phyloP scores from a whole-genome alignment of 1,284 basidiomycete species.

The Erythrobasidium hasegawianum region DNA sequence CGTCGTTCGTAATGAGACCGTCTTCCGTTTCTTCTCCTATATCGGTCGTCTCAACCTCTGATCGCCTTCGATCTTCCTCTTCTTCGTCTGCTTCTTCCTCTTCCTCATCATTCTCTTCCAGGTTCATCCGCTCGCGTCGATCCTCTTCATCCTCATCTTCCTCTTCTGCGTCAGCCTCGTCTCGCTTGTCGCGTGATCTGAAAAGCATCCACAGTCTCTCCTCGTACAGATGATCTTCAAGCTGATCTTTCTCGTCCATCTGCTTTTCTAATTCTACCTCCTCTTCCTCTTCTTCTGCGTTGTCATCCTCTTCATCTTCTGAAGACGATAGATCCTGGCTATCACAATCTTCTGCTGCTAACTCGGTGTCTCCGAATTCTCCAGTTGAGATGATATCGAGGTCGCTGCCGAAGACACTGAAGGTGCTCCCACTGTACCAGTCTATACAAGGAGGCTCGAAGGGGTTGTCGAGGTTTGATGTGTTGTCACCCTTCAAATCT shows the following conservation, averaged over 20 bases:
- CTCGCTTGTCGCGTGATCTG: too few relatives aligned
- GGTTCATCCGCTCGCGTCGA: neutral
- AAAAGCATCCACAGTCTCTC: slow-evolving; percentile 10
- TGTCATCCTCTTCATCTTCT: neutral
- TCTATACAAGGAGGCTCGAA: neutral
- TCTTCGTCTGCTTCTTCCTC: too few relatives aligned
- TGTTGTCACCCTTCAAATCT: too few relatives aligned
- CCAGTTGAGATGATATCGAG: neutral
- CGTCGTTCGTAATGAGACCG: neutral
- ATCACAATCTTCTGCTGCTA: too few relatives aligned
- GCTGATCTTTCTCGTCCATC: slow-evolving; percentile 10
- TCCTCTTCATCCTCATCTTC: neutral
- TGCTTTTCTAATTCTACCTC: neutral
- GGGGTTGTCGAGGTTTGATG: too few relatives aligned
- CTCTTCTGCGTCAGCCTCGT: neutral
- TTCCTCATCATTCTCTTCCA: neutral
- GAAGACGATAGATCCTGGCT: neutral
- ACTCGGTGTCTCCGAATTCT: neutral
- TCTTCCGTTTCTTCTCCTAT: neutral
- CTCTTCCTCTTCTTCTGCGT: neutral
- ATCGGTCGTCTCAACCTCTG: neutral
- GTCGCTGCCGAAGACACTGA: too few relatives aligned
- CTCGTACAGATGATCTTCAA: slow-evolving; percentile 21
- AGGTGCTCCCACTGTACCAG: neutral
- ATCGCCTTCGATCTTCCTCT: too few relatives aligned